Conservation (phyloP, 148 eudicot genomes). For the Persicaria maculosa region DNA sequence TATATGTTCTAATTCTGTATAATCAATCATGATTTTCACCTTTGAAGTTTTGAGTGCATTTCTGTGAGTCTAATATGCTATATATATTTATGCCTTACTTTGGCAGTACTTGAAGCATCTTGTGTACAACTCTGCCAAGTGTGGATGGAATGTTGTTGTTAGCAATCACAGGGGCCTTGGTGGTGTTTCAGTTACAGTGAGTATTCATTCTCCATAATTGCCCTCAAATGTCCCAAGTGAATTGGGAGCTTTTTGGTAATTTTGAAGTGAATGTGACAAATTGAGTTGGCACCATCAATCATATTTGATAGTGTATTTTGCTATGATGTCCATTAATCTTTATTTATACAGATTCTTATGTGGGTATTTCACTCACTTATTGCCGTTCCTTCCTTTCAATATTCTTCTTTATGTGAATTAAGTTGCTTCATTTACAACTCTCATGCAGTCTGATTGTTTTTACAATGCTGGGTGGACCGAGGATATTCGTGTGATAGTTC, state of each 20-base stretch:
- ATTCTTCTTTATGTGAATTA: background rate
- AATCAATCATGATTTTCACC: too few relatives aligned
- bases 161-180: constrained; percentile 95
- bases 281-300: background rate
- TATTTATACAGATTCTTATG: background rate
- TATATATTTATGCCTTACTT: background rate
- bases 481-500: constrained; percentile 57
- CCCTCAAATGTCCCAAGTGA: background rate
- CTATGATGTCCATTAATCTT: background rate
- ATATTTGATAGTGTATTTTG: background rate
- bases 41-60: too few relatives aligned
- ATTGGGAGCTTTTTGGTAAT: background rate
- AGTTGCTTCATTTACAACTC: constrained; percentile 4
- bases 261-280: background rate
- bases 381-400: background rate
- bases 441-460: constrained; percentile 80
- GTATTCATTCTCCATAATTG: constrained; percentile 18
- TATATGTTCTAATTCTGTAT: background rate
- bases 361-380: background rate
- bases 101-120: constrained; percentile 80
- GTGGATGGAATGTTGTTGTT: constrained; percentile 82
- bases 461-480: constrained; percentile 97
- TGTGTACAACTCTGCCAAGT: constrained; percentile 62
- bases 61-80: too few relatives aligned
- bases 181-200: constrained; percentile 82